Percentiles rank a stretch among this genome's conserved stretches.
These are phyloP conservation scores for Cladophialophora exuberans DNA, from an alignment of 2,329 filamentous ascomycete genomes.

Conservation along the genomic window DNA sequence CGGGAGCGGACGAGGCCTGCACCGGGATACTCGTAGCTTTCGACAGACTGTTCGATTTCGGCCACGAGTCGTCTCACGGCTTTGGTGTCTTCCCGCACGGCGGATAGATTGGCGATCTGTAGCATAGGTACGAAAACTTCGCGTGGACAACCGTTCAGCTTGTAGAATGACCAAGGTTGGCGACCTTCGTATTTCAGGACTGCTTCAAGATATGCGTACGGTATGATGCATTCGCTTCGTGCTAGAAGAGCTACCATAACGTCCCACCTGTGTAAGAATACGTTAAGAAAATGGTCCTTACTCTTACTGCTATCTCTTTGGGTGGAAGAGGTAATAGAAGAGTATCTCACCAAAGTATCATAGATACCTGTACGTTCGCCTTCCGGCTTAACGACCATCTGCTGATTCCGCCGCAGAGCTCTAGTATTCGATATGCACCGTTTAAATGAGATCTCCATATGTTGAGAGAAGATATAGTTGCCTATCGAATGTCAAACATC, in stretches of 20 bases:
- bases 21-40: slow-evolving; percentile 11
- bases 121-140: slow-evolving; percentile 20
- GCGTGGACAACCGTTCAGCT: slow-evolving; percentile 20
- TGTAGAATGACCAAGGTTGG: slow-evolving; percentile 21
- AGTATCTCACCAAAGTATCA: slow-evolving; percentile 13
- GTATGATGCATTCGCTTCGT: slow-evolving; percentile 11
- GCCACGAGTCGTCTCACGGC: not conserved
- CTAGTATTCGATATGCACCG: slow-evolving; percentile 9
- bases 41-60: slow-evolving; percentile 16
- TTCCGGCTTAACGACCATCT: slow-evolving; percentile 6
- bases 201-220: slow-evolving; percentile 15
- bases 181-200: slow-evolving; percentile 14
- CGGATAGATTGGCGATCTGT: slow-evolving; percentile 10
- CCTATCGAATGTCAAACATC: not conserved
- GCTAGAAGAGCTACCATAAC: slow-evolving; percentile 13
- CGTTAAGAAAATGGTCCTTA: too few species aligned
- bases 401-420: slow-evolving; percentile 10
- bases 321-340: not conserved
- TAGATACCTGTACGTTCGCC: slow-evolving; percentile 10
- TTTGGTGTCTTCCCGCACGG: not conserved
- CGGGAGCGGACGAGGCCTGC: not conserved
- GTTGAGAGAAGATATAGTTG: slow-evolving; percentile 9
- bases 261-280: slow-evolving; percentile 22
- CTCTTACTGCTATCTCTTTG: not conserved
- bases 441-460: slow-evolving; percentile 13